Evolutionary conservation across 768 basidiomycete genomes (phyloP), one percentile per base, ranked within the genome.

Genomic region (Psilocybe tampanensis): DNA sequence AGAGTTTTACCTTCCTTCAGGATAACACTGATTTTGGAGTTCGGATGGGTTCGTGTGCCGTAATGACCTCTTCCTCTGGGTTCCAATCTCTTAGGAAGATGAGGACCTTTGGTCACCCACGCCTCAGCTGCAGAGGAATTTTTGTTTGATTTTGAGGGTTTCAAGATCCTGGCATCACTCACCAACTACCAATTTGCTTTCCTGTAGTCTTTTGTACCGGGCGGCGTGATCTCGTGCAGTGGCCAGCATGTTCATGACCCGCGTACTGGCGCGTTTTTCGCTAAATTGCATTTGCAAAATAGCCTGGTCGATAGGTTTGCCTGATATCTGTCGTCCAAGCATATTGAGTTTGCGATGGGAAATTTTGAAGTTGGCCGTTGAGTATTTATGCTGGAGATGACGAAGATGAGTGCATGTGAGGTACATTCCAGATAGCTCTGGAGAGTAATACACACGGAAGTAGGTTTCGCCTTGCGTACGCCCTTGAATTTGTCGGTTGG

Each of bases 221-320:
- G 74, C 75, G 0, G 95, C 96, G 64, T 95, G 90, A 67, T 94
- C 86, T 67, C 91, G 89, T 2, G 94, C 95, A 1, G 90, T 84
- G 12, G 85, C 86, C 44, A 98, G 81, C 84, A 94, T 94, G 63
- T 88, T 91, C 82, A 93, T 88, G 56, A 99, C 85, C 58, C 93
- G 86, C 45, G 78, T 81, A 61, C 92, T 88, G 13, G 90, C 93
- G 21, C 93, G 83, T 75, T 99, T 99, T 71, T 95, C 90, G 60
- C 90, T 93, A 72, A 97, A 98, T 69, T 90, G 84, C 92, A 98
- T 95, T 66, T 99, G 96, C 55, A 98, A 77, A 68, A 99, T 96
- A 33, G 96, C 96, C 63, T 89, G 86, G 74, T 98, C 95, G 58
- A 98, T 89, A 17, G 95, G 95, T 64, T 94, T 89, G 18, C 92